Percentiles rank a stretch among this genome's conserved stretches.
These are phyloP conservation scores for Endogone sp. DNA, from an alignment of 192 early-diverging fungal species.

Conservation along the genomic window DNA sequence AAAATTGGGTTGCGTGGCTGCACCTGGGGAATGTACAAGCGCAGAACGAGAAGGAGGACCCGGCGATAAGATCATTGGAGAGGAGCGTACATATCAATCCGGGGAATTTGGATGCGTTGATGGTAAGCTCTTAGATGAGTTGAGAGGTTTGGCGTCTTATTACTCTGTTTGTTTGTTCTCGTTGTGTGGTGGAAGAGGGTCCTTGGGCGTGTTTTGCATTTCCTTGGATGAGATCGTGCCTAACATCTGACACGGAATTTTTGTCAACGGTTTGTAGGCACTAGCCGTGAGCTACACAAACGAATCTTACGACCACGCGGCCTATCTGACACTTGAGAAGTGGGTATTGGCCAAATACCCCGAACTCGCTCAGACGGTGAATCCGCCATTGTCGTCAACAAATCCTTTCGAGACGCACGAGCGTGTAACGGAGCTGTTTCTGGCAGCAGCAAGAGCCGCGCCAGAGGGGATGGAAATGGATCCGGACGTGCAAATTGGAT, in stretches of 20 bases:
- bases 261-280: slow-evolving; percentile 40
- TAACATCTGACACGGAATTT: too few species aligned
- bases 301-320: slow-evolving; percentile 85
- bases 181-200: too few species aligned
- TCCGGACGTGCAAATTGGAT: slow-evolving; percentile 88
- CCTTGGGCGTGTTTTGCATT: too few species aligned
- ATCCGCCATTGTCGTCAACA: slow-evolving; percentile 26
- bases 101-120: slow-evolving; percentile 55
- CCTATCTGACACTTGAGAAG: slow-evolving; percentile 84
- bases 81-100: slow-evolving; percentile 79
- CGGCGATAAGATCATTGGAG: slow-evolving; percentile 89
- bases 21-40: slow-evolving; percentile 90
- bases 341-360: slow-evolving; percentile 85
- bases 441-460: slow-evolving; percentile 71
- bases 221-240: too few species aligned
- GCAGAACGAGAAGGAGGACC: slow-evolving; percentile 96
- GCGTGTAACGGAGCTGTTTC: slow-evolving; percentile 75
- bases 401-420: slow-evolving; percentile 50
- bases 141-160: too few species aligned
- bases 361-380: slow-evolving; percentile 33
- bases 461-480: slow-evolving; percentile 62
- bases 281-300: slow-evolving; percentile 97
- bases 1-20: slow-evolving; percentile 83
- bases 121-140: slow-evolving; percentile 34
- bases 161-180: too few species aligned